Percentiles rank a stretch among this genome's conserved stretches.
Evolutionary conservation across 2,329 filamentous ascomycete genomes (phyloP).

Genomic region (Daldinia sp.): DNA sequence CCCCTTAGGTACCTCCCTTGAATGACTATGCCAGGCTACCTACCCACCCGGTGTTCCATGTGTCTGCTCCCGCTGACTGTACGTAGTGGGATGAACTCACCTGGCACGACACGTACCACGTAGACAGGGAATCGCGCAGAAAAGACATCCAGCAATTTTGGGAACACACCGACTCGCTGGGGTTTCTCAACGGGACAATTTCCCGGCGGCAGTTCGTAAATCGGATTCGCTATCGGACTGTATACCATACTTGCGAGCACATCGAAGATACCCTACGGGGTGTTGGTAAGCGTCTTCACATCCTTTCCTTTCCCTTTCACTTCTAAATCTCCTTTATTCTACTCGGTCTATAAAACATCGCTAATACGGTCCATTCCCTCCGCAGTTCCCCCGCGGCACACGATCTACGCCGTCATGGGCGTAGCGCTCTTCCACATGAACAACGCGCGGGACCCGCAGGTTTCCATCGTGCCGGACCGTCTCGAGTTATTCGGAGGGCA

Average conservation of each 20-base stretch:
- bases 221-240: constrained; percentile 40
- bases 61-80: neutral
- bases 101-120: constrained; percentile 44
- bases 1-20: neutral
- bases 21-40: neutral
- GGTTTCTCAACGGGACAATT: neutral
- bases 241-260: constrained; percentile 34
- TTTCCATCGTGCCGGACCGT: constrained; percentile 38
- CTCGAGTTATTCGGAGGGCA: constrained; percentile 42
- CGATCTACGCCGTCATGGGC: constrained; percentile 38
- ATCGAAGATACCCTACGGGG: constrained; percentile 34
- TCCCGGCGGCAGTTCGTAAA: constrained; percentile 24
- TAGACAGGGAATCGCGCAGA: constrained; percentile 25
- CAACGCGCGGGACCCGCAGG: constrained; percentile 30
- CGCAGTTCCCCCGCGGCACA: constrained; percentile 34
- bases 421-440: constrained; percentile 42
- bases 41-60: neutral
- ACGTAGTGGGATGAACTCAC: constrained; percentile 40
- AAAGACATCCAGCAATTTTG: constrained; percentile 39
- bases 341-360: neutral
- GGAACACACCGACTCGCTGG: constrained; percentile 4
- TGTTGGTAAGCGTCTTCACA: neutral
- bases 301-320: neutral
- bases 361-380: neutral
- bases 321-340: neutral